Evolutionary conservation across 805 yeast genomes (phyloP).

Genomic region (Ogataea minuta): DNA sequence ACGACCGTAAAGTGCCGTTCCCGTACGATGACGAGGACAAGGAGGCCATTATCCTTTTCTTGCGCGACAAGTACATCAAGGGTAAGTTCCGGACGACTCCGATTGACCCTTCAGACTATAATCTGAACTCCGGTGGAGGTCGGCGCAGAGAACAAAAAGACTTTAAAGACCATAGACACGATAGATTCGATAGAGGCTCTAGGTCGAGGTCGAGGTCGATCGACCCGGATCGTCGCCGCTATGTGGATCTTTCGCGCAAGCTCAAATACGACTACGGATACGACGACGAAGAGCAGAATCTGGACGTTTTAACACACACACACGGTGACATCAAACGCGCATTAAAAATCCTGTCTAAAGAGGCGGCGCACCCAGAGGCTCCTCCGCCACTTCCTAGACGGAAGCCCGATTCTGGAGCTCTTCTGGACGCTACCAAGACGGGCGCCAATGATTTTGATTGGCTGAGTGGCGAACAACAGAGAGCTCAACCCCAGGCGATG

Average conservation of each 20-base stretch:
- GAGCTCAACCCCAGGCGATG: constrained; percentile 10
- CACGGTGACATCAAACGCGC: constrained; percentile 63
- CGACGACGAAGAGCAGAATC: constrained; percentile 50
- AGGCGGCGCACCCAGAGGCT: too few relatives aligned
- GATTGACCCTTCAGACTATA: constrained; percentile 37
- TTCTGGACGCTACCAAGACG: constrained; percentile 32
- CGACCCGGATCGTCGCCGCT: constrained; percentile 49
- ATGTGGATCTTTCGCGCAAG: constrained; percentile 45
- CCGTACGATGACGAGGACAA: constrained; percentile 76
- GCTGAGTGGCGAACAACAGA: constrained; percentile 30
- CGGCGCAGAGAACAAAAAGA: constrained; percentile 5
- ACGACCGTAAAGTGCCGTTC: constrained; percentile 62
- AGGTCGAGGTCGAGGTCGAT: constrained; percentile 7
- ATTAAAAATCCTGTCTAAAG: constrained; percentile 50
- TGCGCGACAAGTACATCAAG: constrained; percentile 66
- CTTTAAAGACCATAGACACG: constrained; percentile 12
- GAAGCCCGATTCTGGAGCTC: constrained; percentile 32
- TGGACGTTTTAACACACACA: constrained; percentile 61
- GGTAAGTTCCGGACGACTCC: constrained; percentile 53
- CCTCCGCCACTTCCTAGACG: constrained; percentile 51
- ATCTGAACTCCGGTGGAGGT: constrained; percentile 20
- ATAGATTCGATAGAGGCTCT: too few relatives aligned
- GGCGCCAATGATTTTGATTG: constrained; percentile 39
- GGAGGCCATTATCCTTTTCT: constrained; percentile 51
- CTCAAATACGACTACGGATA: constrained; percentile 55